Evolutionary conservation across 2,329 filamentous ascomycete species (phyloP).

Genomic region (Chaetomium globosum): DNA sequence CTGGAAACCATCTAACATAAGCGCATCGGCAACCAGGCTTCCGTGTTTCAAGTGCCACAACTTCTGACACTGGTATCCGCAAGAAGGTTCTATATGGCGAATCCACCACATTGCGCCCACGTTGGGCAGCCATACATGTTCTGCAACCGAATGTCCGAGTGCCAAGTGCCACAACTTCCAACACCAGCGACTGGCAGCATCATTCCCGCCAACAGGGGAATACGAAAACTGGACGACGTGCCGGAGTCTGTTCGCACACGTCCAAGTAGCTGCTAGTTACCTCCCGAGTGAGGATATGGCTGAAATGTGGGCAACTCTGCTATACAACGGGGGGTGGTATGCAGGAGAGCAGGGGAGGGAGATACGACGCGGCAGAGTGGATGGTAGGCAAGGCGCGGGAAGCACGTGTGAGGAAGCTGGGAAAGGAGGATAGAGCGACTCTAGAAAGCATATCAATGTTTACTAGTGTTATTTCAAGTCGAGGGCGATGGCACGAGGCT

Average conservation of each 20-base stretch:
- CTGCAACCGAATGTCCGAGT: no score
- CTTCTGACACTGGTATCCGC: no score
- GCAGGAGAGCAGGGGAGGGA: slow-evolving; percentile 27
- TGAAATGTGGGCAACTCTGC: slow-evolving; percentile 32
- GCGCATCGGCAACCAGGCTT: no score
- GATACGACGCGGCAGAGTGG: slow-evolving; percentile 27
- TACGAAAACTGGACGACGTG: slow-evolving; percentile 43
- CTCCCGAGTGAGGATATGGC: slow-evolving; percentile 24
- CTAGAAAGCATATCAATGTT: slow-evolving; percentile 16
- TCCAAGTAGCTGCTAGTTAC: slow-evolving; percentile 25
- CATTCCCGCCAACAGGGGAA: slow-evolving; percentile 37
- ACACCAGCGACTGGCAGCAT: slow-evolving; percentile 37
- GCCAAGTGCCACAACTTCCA: no score
- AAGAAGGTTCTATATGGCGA: no score
- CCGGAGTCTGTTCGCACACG: slow-evolving; percentile 41
- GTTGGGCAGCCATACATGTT: no score
- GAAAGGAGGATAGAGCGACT: slow-evolving; percentile 22
- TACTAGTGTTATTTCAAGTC: slow-evolving; percentile 9
- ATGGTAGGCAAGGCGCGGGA: slow-evolving; percentile 24
- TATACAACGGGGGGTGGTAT: slow-evolving; percentile 37
- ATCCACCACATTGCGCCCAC: no score
- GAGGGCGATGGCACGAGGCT: neutral
- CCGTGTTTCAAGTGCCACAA: no score
- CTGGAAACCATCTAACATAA: no score
- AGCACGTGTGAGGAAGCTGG: slow-evolving; percentile 20